These are phyloP conservation scores for Alternaria burnsii DNA, from an alignment of 2,329 filamentous ascomycete species.

Conservation along the genomic window DNA sequence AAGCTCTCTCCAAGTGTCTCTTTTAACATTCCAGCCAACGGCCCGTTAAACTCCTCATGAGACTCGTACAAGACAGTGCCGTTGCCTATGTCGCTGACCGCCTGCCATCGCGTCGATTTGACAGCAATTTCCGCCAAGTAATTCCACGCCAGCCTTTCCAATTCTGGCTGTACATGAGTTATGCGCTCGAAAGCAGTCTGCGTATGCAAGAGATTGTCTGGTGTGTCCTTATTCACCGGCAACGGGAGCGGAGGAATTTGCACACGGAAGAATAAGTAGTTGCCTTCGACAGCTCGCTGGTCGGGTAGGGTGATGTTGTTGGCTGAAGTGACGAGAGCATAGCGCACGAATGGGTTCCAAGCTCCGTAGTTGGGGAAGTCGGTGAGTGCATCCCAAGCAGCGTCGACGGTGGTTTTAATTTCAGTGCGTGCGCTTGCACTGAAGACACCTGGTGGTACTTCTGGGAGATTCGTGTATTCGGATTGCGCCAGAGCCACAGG, in stretches of 20 bases:
- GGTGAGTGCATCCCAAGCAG: constrained; percentile 39
- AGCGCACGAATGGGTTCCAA: constrained; percentile 47
- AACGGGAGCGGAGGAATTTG: constrained; percentile 43
- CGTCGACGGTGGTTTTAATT: constrained; percentile 31
- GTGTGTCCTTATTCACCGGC: constrained; percentile 37
- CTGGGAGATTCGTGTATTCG: constrained; percentile 38
- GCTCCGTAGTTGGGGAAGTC: constrained; percentile 38
- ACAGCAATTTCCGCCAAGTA: constrained; percentile 22
- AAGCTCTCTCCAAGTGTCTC: constrained; percentile 24
- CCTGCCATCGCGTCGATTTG: constrained; percentile 40
- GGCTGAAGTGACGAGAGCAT: constrained; percentile 31
- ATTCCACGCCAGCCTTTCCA: constrained; percentile 39
- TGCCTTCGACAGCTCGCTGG: constrained; percentile 37
- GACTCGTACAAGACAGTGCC: constrained; percentile 43
- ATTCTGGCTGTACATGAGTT: constrained; percentile 37
- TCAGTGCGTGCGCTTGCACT: constrained; percentile 36
- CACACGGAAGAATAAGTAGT: constrained; percentile 33
- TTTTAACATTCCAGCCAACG: constrained; percentile 25
- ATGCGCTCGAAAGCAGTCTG: constrained; percentile 40
- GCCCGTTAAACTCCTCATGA: constrained; percentile 39
- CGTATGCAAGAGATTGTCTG: constrained; percentile 34
- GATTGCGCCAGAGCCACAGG: constrained; percentile 7
- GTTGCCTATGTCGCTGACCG: constrained; percentile 32
- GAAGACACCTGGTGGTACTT: constrained; percentile 38
- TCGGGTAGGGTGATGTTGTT: constrained; percentile 30